phyloP scores from a whole-genome alignment of 2,329 filamentous ascomycete genomes.

The Ophiostoma novo-ulmi region DNA sequence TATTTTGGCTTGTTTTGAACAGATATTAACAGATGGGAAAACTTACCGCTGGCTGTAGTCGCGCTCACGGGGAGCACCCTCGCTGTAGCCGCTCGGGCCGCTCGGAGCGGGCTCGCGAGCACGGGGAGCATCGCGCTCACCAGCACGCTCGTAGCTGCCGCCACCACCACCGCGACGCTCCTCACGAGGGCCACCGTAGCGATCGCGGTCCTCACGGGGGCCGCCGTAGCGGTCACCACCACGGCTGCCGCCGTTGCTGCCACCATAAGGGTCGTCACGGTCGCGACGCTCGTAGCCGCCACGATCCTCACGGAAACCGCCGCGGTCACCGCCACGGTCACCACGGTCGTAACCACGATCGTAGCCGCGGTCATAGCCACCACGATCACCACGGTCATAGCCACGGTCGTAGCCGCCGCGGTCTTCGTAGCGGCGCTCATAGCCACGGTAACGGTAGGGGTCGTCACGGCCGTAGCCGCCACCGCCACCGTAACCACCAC shows the following conservation, averaged over 20 bases:
- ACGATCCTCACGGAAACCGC: slow-evolving; percentile 34
- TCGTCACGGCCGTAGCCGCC: slow-evolving; percentile 43
- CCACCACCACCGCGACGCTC: slow-evolving; percentile 35
- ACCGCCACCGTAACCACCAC: slow-evolving; percentile 45
- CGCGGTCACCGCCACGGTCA: slow-evolving; percentile 18
- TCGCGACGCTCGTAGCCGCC: slow-evolving; percentile 49
- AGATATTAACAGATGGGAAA: background rate
- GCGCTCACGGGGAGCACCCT: slow-evolving; percentile 41
- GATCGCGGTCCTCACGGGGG: slow-evolving; percentile 46
- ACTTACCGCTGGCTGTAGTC: slow-evolving; percentile 41
- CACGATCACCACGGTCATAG: slow-evolving; percentile 40
- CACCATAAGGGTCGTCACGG: slow-evolving; percentile 37
- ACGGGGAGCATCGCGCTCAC: slow-evolving; percentile 31
- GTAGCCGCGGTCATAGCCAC: slow-evolving; percentile 37
- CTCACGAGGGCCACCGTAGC: slow-evolving; percentile 34
- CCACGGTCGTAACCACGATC: slow-evolving; percentile 36
- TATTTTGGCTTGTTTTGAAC: background rate
- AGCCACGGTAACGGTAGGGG: slow-evolving; percentile 35
- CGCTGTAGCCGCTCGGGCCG: slow-evolving; percentile 38
- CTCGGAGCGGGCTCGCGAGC: slow-evolving; percentile 31
- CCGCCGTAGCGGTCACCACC: slow-evolving; percentile 43
- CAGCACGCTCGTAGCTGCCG: slow-evolving; percentile 21
- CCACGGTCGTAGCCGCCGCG: slow-evolving; percentile 49
- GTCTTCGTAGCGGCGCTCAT: slow-evolving; percentile 41
- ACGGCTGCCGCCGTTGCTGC: slow-evolving; percentile 38